A percentile compares a stretch with the other conserved stretches of the same genome.
These are phyloP conservation scores for Prunella vulgaris DNA, from an alignment of 257 asterid species.

Conservation along the genomic window DNA sequence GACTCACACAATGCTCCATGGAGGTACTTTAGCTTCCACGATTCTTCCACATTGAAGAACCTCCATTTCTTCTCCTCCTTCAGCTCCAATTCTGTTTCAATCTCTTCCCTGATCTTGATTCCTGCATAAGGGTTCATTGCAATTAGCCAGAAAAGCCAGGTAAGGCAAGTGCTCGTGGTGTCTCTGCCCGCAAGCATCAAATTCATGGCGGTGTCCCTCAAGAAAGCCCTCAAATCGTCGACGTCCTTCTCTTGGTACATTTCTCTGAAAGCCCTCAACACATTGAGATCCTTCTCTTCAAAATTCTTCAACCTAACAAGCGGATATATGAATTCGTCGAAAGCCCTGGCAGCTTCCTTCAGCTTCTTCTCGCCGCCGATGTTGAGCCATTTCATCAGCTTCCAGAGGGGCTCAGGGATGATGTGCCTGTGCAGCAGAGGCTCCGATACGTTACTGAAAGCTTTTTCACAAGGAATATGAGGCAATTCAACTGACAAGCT, in stretches of 20 bases:
- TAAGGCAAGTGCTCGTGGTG: slow-evolving; percentile 46
- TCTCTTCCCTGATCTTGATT: not conserved
- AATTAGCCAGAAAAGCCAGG: slow-evolving; percentile 50
- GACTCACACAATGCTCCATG: slow-evolving; percentile 47
- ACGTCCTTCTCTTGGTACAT: slow-evolving; percentile 4
- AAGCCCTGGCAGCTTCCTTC: not conserved
- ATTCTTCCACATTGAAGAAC: slow-evolving; percentile 23
- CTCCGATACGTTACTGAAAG: not conserved
- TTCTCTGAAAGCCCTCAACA: slow-evolving; percentile 18
- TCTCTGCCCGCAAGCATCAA: slow-evolving; percentile 52
- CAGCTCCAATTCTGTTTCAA: not conserved
- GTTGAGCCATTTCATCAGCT: not conserved
- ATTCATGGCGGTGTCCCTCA: slow-evolving; percentile 34
- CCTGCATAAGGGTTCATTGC: slow-evolving; percentile 27
- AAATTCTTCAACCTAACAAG: not conserved
- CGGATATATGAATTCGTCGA: not conserved
- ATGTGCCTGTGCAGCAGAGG: not conserved
- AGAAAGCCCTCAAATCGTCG: not conserved
- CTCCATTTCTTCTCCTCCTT: not conserved
- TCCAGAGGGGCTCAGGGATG: not conserved
- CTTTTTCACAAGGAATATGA: not conserved
- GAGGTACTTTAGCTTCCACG: slow-evolving; percentile 32
- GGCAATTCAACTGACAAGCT: not conserved
- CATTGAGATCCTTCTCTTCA: not conserved
- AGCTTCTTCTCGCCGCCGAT: not conserved